A percentile compares a stretch with the other conserved stretches of the same genome.
Evolutionary conservation across 179 eudicot species (phyloP).

Genomic region (Monotropa hypopitys): DNA sequence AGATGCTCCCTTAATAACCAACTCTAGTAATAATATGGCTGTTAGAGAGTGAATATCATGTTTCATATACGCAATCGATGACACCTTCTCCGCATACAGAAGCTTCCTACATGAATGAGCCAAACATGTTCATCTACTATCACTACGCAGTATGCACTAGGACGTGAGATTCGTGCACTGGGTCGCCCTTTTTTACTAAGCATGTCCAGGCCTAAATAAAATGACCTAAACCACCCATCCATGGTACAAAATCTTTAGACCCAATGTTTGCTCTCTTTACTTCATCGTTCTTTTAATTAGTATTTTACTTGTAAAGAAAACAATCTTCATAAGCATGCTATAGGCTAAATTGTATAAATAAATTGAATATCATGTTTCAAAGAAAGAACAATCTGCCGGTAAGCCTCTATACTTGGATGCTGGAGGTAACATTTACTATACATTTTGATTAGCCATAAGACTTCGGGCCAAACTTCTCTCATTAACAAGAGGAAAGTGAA

Average conservation of each 20-base stretch:
- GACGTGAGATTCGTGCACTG: not conserved
- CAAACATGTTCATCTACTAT: not conserved
- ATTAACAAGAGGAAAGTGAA: not conserved
- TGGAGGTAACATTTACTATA: not conserved
- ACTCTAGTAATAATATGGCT: not conserved
- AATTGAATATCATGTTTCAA: not conserved
- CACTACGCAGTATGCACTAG: not conserved
- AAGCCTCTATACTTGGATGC: not conserved
- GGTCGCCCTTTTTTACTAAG: not conserved
- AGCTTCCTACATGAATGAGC: not conserved
- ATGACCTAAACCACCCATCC: not conserved
- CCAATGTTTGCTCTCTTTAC: not conserved
- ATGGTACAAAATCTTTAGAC: not conserved
- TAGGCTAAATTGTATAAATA: not conserved
- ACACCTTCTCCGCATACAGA: not conserved
- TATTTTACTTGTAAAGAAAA: not conserved
- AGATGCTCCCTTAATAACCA: not conserved
- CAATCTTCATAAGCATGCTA: not conserved
- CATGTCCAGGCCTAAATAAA: not conserved
- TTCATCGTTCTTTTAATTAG: not conserved
- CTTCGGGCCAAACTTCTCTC: conserved; percentile 1
- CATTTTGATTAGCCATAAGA: not conserved
- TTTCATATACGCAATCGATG: not conserved
- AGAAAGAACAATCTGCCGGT: not conserved
- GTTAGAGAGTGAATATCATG: not conserved